These are phyloP conservation scores for Metschnikowia corniflorae DNA, from an alignment of 805 yeast genomes.

Conservation along the genomic window DNA sequence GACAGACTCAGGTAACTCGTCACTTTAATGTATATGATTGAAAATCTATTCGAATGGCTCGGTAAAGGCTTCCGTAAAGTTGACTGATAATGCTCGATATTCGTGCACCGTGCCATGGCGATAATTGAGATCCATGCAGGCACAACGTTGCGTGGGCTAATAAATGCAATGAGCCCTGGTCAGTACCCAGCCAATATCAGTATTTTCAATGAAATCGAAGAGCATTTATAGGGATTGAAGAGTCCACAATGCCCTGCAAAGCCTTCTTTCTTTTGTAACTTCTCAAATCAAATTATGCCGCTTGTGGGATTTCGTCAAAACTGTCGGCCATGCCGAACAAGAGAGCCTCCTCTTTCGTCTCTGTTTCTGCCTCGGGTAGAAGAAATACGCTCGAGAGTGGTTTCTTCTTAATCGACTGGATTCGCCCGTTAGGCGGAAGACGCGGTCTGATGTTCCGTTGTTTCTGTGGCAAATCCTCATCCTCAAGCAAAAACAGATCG, in stretches of 20 bases:
- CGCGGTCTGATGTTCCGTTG: conserved; percentile 72
- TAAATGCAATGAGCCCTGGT: neutral
- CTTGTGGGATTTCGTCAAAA: conserved; percentile 6
- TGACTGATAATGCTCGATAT: too few species aligned
- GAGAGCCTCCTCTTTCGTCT: conserved; percentile 4
- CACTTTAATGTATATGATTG: too few species aligned
- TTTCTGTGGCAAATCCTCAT: conserved; percentile 79
- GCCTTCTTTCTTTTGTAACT: too few species aligned
- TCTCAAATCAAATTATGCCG: too few species aligned
- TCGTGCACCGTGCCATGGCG: too few species aligned
- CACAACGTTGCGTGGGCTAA: neutral
- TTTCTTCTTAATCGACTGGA: conserved; percentile 65
- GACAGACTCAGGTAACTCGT: too few species aligned
- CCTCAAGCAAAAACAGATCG: conserved; percentile 54
- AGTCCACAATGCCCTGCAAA: too few species aligned
- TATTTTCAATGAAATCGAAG: too few species aligned
- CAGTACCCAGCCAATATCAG: too few species aligned
- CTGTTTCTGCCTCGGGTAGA: conserved; percentile 6
- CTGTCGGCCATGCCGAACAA: neutral
- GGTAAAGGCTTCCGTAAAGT: too few species aligned
- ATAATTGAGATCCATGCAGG: conserved; percentile 7
- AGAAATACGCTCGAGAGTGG: conserved; percentile 30
- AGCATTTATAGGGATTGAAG: too few species aligned
- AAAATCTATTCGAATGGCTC: too few species aligned
- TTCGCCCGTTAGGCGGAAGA: conserved; percentile 88